These are phyloP conservation scores for Pistacia integerrima DNA, from an alignment of 345 rosid species.

Conservation along the genomic window DNA sequence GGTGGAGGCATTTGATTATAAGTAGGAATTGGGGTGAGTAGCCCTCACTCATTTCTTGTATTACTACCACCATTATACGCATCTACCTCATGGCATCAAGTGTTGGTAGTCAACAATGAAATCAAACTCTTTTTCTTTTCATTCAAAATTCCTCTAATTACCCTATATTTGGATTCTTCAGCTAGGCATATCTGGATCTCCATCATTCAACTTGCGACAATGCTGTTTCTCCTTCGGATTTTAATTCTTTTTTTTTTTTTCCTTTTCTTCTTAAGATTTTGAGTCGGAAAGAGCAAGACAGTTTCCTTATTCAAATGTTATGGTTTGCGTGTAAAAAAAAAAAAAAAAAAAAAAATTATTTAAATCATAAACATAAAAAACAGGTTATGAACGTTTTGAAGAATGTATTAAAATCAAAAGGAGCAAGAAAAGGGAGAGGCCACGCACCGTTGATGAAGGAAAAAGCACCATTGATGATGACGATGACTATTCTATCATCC, in stretches of 20 bases:
- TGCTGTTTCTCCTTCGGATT: neutral
- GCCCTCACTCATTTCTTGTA: slow-evolving; percentile 37
- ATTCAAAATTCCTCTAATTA: slow-evolving; percentile 26
- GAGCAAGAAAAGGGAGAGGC: neutral
- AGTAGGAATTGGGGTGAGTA: slow-evolving; percentile 30
- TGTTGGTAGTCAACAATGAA: slow-evolving; percentile 50
- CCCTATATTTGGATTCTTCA: slow-evolving; percentile 16
- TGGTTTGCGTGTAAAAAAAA: neutral
- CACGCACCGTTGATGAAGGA: neutral
- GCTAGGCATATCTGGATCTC: neutral
- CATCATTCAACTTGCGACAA: neutral
- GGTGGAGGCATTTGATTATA: slow-evolving; percentile 25
- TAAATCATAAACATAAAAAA: no score
- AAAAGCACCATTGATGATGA: slow-evolving; percentile 14
- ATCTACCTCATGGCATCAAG: slow-evolving; percentile 24
- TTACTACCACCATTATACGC: slow-evolving; percentile 22
- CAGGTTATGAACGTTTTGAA: no score
- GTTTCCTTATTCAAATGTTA: neutral
- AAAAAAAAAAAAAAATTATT: neutral
- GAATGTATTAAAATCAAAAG: no score
- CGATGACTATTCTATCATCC: slow-evolving; percentile 1
- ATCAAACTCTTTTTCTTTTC: slow-evolving; percentile 27
- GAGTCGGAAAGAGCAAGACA: no score
- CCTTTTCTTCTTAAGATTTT: no score
- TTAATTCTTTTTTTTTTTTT: no score